Evolutionary conservation across 2,329 filamentous ascomycete species (phyloP).

Genomic region (Aspergillus piperis): DNA sequence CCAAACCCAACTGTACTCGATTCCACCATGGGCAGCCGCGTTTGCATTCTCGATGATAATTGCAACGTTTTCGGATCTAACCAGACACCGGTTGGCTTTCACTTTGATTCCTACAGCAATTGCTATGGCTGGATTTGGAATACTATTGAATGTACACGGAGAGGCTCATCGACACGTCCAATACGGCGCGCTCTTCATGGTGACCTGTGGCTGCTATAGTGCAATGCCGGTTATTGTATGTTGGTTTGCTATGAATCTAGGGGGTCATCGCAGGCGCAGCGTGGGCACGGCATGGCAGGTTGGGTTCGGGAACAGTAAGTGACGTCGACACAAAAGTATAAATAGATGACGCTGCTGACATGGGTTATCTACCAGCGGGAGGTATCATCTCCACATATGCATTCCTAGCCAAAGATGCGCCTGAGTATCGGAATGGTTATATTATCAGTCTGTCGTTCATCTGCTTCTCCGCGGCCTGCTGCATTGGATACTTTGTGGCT

Average conservation of each 20-base stretch:
- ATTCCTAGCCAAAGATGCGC: conserved; percentile 67
- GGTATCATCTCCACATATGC: conserved; percentile 76
- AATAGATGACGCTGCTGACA: conserved; percentile 10
- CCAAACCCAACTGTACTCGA: conserved; percentile 53
- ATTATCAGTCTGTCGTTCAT: conserved; percentile 75
- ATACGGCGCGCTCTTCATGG: conserved; percentile 79
- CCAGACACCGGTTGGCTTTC: conserved; percentile 74
- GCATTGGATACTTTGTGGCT: conserved; percentile 41
- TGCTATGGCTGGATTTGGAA: conserved; percentile 71
- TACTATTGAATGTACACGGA: conserved; percentile 71
- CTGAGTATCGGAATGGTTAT: conserved; percentile 71
- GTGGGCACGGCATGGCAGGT: conserved; percentile 76
- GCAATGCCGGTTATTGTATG: conserved; percentile 88
- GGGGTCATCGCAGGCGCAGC: conserved; percentile 69
- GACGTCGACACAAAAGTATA: background rate
- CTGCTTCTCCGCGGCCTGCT: conserved; percentile 62
- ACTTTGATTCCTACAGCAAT: conserved; percentile 68
- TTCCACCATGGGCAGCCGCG: conserved; percentile 66
- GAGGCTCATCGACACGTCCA: conserved; percentile 59
- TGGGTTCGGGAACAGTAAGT: conserved; percentile 67
- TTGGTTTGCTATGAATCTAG: conserved; percentile 80
- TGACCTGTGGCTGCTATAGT: conserved; percentile 76
- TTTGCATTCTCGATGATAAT: conserved; percentile 78
- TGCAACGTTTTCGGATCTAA: conserved; percentile 70
- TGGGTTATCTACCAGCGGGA: conserved; percentile 52